phyloP scores from a whole-genome alignment of 257 asterid species.

The Mentha longifolia region DNA sequence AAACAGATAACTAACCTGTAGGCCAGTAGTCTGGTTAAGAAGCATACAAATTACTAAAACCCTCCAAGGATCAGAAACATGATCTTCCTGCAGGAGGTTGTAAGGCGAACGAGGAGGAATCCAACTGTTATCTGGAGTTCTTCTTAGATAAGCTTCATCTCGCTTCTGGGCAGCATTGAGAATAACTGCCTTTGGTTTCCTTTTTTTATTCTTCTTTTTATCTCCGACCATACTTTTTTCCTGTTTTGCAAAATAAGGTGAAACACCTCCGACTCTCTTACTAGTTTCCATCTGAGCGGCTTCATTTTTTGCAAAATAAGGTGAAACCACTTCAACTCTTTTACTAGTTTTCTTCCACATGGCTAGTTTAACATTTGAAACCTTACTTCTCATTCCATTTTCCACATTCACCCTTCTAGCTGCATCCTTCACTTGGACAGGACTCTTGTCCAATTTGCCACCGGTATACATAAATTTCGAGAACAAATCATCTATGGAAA shows the following conservation, averaged over 20 bases:
- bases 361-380: too few species aligned
- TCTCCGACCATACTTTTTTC: not conserved
- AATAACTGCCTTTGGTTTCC: constrained; percentile 7
- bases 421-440: constrained; percentile 16
- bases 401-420: not conserved
- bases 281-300: constrained; percentile 22
- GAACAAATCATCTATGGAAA: constrained; percentile 37
- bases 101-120: constrained; percentile 77
- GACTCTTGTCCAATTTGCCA: constrained; percentile 24
- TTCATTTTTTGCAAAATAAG: constrained; percentile 46
- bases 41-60: constrained; percentile 90
- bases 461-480: constrained; percentile 39
- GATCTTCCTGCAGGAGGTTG: constrained; percentile 87
- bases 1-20: constrained; percentile 64
- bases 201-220: constrained; percentile 32
- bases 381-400: too few species aligned
- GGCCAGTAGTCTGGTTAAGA: constrained; percentile 76
- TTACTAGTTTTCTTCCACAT: not conserved
- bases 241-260: constrained; percentile 41
- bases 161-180: constrained; percentile 61
- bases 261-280: not conserved
- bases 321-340: constrained; percentile 51
- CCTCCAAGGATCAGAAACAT: constrained; percentile 92
- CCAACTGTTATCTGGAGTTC: constrained; percentile 66
- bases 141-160: constrained; percentile 71